Conservation (phyloP, 345 rosid species). For the Lepidium aucheri region DNA sequence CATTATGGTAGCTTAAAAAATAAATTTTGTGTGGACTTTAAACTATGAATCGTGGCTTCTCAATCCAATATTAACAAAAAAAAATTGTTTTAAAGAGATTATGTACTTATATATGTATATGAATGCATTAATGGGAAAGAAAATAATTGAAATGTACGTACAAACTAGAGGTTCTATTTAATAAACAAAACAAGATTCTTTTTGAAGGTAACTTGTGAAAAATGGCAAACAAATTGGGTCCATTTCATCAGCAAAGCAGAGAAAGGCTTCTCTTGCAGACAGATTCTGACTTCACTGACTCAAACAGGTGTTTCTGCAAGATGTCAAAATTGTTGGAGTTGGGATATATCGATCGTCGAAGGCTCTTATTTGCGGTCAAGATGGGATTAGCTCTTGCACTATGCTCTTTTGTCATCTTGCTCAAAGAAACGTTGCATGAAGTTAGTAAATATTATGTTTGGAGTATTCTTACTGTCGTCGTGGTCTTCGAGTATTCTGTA, state of each 20-base stretch:
- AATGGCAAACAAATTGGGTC: constrained; percentile 34
- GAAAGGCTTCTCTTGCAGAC: constrained; percentile 51
- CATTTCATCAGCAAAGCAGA: constrained; percentile 42
- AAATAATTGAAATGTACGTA: background rate
- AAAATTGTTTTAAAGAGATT: background rate
- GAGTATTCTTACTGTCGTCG: constrained; percentile 65
- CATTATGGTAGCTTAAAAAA: too few species aligned
- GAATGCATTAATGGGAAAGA: background rate
- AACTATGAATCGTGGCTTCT: too few species aligned
- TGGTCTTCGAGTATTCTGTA: constrained; percentile 77
- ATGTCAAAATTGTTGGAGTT: constrained; percentile 36
- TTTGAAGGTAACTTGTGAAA: background rate
- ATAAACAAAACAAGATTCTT: background rate
- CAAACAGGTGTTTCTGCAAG: constrained; percentile 5
- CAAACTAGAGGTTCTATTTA: background rate
- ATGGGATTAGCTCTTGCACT: constrained; percentile 62
- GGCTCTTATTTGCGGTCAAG: constrained; percentile 48
- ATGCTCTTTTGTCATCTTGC: constrained; percentile 47
- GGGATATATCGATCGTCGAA: constrained; percentile 66
- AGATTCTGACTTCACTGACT: constrained; percentile 36
- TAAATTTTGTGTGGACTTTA: too few species aligned
- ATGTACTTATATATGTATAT: background rate
- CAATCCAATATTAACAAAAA: too few species aligned
- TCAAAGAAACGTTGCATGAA: constrained; percentile 40
- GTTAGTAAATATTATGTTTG: constrained; percentile 43